Conservation (phyloP, 768 basidiomycete genomes). For the Serendipita sp. region DNA sequence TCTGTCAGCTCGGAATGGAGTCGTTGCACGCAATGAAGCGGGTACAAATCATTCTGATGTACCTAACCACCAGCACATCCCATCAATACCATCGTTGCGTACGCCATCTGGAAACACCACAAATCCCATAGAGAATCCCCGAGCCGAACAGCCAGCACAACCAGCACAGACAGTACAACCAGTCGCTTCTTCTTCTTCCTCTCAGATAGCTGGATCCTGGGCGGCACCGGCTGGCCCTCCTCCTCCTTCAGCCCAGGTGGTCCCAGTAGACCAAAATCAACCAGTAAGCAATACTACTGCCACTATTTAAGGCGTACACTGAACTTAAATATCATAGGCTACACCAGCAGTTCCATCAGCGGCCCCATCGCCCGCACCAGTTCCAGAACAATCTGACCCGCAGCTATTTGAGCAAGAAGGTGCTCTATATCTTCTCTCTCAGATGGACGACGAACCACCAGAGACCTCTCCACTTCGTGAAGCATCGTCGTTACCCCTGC, state of each 20-base stretch:
- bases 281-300: background rate
- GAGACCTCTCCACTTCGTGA: background rate
- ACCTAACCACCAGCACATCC: background rate
- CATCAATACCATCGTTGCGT: background rate
- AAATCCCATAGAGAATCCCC: too few species aligned
- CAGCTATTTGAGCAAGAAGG: constrained; percentile 5
- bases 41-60: background rate
- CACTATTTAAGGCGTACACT: background rate
- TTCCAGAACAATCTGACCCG: constrained; percentile 3
- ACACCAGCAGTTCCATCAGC: background rate
- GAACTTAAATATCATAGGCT: background rate
- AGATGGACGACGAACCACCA: background rate
- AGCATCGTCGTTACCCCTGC: background rate
- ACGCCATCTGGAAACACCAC: too few species aligned
- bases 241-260: background rate
- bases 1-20: background rate
- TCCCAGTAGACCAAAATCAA: background rate
- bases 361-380: background rate
- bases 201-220: background rate
- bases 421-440: background rate
- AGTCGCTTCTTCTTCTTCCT: background rate
- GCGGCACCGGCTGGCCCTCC: background rate
- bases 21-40: background rate
- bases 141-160: too few species aligned
- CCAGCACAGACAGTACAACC: background rate